phyloP scores from a whole-genome alignment of 331 rosid species.

The Quercus lobata region DNA sequence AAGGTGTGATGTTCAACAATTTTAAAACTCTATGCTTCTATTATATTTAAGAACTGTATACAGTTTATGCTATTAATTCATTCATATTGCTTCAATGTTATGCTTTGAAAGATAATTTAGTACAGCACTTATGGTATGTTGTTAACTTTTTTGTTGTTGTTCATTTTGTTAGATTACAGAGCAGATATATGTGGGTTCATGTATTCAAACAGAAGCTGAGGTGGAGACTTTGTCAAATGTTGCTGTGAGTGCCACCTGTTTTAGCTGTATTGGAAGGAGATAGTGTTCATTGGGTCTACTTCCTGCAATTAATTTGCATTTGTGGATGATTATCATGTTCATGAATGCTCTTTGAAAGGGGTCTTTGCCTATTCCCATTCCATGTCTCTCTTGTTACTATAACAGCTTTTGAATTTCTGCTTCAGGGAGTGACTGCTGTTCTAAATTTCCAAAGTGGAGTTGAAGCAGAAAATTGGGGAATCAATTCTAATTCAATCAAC shows the following conservation, averaged over 20 bases:
- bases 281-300: background rate
- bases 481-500: constrained; percentile 61
- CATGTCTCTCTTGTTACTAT: constrained; percentile 9
- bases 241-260: constrained; percentile 39
- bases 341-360: background rate
- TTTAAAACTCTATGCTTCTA: background rate
- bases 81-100: background rate
- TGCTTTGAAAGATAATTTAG: background rate
- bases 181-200: constrained; percentile 90
- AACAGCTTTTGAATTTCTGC: constrained; percentile 27
- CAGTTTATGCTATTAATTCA: background rate
- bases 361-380: background rate
- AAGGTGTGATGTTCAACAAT: constrained; percentile 51
- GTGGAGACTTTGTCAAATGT: constrained; percentile 62
- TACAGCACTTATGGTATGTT: background rate
- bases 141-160: constrained; percentile 13
- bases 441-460: constrained; percentile 82
- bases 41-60: background rate
- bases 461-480: constrained; percentile 96
- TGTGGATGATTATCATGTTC: background rate
- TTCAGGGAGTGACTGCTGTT: constrained; percentile 88
- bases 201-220: constrained; percentile 81
- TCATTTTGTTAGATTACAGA: constrained; percentile 65
- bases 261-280: background rate
- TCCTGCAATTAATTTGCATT: background rate